Conservation (phyloP, 2,329 filamentous ascomycete genomes). For the Neofusicoccum sp. region DNA sequence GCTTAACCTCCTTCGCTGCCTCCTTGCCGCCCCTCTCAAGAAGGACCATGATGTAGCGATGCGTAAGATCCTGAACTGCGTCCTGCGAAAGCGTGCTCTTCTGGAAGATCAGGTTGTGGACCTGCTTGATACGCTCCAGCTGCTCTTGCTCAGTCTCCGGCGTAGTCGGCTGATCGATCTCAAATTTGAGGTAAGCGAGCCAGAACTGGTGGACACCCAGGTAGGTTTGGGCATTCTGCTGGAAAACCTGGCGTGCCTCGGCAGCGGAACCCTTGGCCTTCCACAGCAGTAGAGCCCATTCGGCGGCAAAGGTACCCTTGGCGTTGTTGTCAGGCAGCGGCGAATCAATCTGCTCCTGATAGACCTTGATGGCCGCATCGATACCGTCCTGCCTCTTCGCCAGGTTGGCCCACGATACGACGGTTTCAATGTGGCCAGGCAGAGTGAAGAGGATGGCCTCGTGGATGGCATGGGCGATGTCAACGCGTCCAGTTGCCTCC, state of each 20-base stretch:
- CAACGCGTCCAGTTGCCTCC: slow-evolving; percentile 73
- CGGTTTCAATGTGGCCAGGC: slow-evolving; percentile 83
- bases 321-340: slow-evolving; percentile 72
- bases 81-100: slow-evolving; percentile 70
- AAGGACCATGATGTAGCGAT: slow-evolving; percentile 80
- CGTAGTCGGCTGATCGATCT: slow-evolving; percentile 78
- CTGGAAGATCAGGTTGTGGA: slow-evolving; percentile 73
- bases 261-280: slow-evolving; percentile 79
- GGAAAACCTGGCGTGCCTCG: slow-evolving; percentile 81
- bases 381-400: slow-evolving; percentile 81
- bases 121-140: slow-evolving; percentile 74
- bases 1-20: slow-evolving; percentile 82
- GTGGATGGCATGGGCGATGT: slow-evolving; percentile 83
- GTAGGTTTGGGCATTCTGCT: slow-evolving; percentile 81
- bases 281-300: slow-evolving; percentile 87
- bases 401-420: slow-evolving; percentile 84
- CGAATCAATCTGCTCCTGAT: slow-evolving; percentile 78
- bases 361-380: slow-evolving; percentile 80
- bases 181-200: slow-evolving; percentile 85
- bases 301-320: slow-evolving; percentile 83
- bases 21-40: slow-evolving; percentile 80
- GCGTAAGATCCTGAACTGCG: slow-evolving; percentile 73
- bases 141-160: slow-evolving; percentile 65
- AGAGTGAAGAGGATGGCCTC: slow-evolving; percentile 74
- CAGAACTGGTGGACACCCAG: slow-evolving; percentile 86